Evolutionary conservation across 805 yeast genomes (phyloP).

Genomic region (Saccharomycopsis javanensis): DNA sequence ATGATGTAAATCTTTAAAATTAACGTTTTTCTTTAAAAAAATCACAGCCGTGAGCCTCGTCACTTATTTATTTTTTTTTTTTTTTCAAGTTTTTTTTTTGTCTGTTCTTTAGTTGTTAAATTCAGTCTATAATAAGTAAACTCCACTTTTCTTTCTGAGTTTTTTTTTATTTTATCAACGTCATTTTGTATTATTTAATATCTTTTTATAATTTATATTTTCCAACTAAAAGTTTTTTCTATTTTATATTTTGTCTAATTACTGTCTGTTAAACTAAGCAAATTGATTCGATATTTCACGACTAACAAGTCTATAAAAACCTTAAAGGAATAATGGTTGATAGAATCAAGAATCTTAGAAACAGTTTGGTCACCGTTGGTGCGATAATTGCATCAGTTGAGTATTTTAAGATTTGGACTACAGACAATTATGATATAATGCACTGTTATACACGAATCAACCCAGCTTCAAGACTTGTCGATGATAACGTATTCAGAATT

Average conservation of each 20-base stretch:
- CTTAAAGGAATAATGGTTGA: slow-evolving; percentile 11
- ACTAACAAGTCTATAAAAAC: no score
- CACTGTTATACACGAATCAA: slow-evolving; percentile 19
- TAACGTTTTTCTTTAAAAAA: no score
- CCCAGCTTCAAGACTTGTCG: background rate
- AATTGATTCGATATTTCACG: no score
- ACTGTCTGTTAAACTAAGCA: no score
- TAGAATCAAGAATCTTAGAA: slow-evolving; percentile 12
- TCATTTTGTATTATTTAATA: background rate
- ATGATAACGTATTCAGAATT: slow-evolving; percentile 9
- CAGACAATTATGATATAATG: slow-evolving; percentile 17
- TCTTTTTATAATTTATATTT: background rate
- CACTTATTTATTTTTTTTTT: no score
- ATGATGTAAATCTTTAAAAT: no score
- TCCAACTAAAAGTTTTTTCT: no score
- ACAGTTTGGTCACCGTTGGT: slow-evolving; percentile 12
- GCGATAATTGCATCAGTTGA: slow-evolving; percentile 17
- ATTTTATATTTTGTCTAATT: no score
- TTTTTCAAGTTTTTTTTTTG: background rate
- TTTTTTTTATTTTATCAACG: no score
- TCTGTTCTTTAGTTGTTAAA: no score
- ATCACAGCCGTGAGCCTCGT: background rate
- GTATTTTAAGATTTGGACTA: slow-evolving; percentile 19
- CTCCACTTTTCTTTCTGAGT: no score
- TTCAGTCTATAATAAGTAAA: no score